Evolutionary conservation across 164 flowering plant genomes (phyloP), one percentile per base, ranked within the genome.

Genomic region (Magnolia officinalis): DNA sequence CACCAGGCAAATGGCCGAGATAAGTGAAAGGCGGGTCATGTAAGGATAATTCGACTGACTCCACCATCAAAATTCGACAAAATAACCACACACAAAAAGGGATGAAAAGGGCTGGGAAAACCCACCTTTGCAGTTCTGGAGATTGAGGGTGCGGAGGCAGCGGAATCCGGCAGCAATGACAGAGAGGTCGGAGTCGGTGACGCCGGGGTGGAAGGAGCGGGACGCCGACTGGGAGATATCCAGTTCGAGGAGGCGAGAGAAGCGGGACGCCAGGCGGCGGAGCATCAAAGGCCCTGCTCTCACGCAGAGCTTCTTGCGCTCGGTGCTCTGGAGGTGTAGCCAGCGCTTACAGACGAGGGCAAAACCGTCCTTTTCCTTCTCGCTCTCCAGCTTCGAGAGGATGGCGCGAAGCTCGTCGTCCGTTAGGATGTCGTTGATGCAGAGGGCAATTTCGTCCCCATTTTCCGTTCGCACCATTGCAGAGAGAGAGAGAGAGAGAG

Each of bases 201-300:
- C 92, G 6, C 97, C 99, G 0, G 99, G 99, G 71, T 82, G 92
- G 78, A 88, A 94, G 7, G 98, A 94, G 3, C 99, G 81, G 31
- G 94, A 88, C 6, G 71, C 72, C 9, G 97, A 96, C 89, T 94
- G 98, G 24, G 97, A 89, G 11, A 94, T 84, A 80, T 96, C 98
- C 72, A 96, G 81, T 45, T 94, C 93, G 1, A 79, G 18, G 61
- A 91, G 72, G 19, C 87, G 75, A 16, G 88, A 67, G 87, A 96
- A 96, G 68, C 99, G 81, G 7, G 83, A 85, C 4, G 96, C 96
- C 83, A 96, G 80, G 75, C 82, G 88, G 21, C 77, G 79, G 23
- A 96, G 97, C 97, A 90, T 91, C 74, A 86, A 85, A 10, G 96
- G 92, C 1, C 98, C 98, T 1, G 99, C 98, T 1, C 98, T 90